Conservation (phyloP, 768 basidiomycete species). For the Exsudoporus frostii region DNA sequence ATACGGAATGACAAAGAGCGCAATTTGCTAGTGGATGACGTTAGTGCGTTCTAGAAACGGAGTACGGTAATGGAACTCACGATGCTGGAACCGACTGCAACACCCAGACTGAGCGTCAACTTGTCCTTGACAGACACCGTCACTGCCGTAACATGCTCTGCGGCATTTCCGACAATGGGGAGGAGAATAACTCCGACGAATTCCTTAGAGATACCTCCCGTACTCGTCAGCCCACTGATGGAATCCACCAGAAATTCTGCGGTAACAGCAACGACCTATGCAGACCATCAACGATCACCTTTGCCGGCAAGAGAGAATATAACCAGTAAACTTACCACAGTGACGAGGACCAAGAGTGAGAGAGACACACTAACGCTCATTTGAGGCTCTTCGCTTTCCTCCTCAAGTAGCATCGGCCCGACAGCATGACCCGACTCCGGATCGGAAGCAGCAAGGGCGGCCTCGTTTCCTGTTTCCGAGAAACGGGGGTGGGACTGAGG, state of each 20-base stretch:
- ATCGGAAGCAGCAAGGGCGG: background rate
- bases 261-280: constrained; percentile 52
- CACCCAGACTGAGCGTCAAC: constrained; percentile 79
- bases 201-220: constrained; percentile 60
- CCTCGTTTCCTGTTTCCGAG: background rate
- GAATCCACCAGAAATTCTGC: constrained; percentile 75
- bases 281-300: background rate
- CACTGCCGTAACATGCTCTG: constrained; percentile 90
- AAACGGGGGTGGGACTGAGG: background rate
- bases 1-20: constrained; percentile 64
- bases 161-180: constrained; percentile 90
- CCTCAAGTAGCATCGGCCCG: constrained; percentile 1
- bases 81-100: constrained; percentile 85
- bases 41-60: background rate
- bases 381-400: constrained; percentile 43
- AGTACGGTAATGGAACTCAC: constrained; percentile 39
- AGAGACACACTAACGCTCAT: constrained; percentile 56
- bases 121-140: constrained; percentile 90
- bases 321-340: constrained; percentile 47
- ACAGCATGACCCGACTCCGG: constrained; percentile 6
- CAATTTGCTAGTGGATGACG: constrained; percentile 54
- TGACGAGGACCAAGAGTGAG: constrained; percentile 52
- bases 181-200: constrained; percentile 88
- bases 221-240: constrained; percentile 66
- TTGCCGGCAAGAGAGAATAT: background rate